Percentiles rank a stretch among this genome's conserved stretches.
These are phyloP conservation scores for Neocucurbitaria cava DNA, from an alignment of 2,329 filamentous ascomycete species.

Conservation along the genomic window DNA sequence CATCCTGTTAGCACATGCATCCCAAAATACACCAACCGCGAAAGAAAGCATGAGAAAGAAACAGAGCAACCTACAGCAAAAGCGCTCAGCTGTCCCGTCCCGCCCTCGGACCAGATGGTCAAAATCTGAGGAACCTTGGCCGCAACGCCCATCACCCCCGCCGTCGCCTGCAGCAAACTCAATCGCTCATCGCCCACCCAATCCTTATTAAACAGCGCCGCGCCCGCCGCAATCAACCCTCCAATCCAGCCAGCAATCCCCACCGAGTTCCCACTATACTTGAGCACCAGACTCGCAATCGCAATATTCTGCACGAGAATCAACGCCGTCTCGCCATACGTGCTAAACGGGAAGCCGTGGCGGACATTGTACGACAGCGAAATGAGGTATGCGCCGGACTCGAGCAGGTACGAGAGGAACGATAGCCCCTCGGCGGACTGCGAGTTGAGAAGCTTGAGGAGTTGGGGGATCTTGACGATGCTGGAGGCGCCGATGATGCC, in stretches of 20 bases:
- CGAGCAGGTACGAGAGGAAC: constrained; percentile 90
- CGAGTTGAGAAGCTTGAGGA: constrained; percentile 86
- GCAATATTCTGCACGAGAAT: constrained; percentile 92
- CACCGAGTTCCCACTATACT: constrained; percentile 74
- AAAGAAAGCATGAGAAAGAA: background rate
- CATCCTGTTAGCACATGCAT: background rate
- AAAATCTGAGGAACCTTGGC: constrained; percentile 95
- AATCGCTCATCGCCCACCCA: constrained; percentile 72
- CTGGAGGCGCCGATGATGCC: constrained; percentile 90
- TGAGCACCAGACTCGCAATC: constrained; percentile 85
- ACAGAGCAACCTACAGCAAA: constrained; percentile 75
- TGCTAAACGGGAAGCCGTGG: constrained; percentile 93
- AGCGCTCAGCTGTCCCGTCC: constrained; percentile 93
- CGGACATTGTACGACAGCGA: constrained; percentile 91
- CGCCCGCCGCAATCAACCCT: constrained; percentile 72
- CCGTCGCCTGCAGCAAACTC: constrained; percentile 80
- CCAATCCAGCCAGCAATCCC: constrained; percentile 81
- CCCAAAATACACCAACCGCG: background rate
- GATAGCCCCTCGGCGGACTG: constrained; percentile 83
- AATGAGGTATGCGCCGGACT: constrained; percentile 87
- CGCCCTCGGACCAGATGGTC: constrained; percentile 82
- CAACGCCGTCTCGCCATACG: constrained; percentile 91
- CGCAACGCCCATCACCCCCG: constrained; percentile 81
- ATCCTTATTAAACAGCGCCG: constrained; percentile 71
- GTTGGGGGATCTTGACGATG: constrained; percentile 96